Evolutionary conservation across 23 red algal species (phyloP).

Genomic region (Rhodosorus marinus): DNA sequence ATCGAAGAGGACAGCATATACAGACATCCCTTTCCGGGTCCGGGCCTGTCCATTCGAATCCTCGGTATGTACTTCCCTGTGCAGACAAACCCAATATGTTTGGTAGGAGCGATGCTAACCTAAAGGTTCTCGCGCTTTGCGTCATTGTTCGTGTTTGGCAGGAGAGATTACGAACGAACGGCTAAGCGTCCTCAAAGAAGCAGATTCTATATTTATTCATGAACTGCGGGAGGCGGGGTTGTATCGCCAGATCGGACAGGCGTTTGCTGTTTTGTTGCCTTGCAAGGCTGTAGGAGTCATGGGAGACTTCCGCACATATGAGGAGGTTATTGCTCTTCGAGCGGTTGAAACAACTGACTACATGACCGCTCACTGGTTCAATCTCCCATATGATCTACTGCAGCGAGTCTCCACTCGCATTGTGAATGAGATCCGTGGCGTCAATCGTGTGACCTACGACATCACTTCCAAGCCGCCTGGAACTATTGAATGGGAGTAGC

Average conservation of each 20-base stretch:
- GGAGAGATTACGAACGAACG: conserved; percentile 47
- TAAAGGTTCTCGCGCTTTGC: neutral
- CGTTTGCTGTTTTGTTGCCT: conserved; percentile 85
- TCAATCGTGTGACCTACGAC: conserved; percentile 85
- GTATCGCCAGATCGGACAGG: conserved; percentile 79
- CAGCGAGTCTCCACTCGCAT: conserved; percentile 49
- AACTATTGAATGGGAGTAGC: conserved; percentile 85
- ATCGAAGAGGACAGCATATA: conserved; percentile 54
- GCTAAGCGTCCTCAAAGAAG: conserved; percentile 45
- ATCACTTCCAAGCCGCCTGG: conserved; percentile 90
- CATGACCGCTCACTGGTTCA: conserved; percentile 94
- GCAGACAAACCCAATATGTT: neutral
- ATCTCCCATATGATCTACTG: conserved; percentile 32
- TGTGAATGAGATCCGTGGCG: conserved; percentile 81
- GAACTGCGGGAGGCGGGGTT: conserved; percentile 50
- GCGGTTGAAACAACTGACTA: conserved; percentile 90
- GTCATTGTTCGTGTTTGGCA: neutral
- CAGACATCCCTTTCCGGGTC: conserved; percentile 93
- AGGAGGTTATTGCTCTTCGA: conserved; percentile 82
- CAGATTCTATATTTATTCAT: conserved; percentile 68
- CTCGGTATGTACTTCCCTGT: too few species aligned
- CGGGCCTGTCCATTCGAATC: conserved; percentile 93
- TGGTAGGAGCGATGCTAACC: neutral
- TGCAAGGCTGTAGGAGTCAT: conserved; percentile 94
- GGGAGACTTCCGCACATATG: conserved; percentile 93